Evolutionary conservation across 108 stramenopile genomes (phyloP), one percentile per base, ranked within the genome.

Genomic region (Cyclotella baltica): DNA sequence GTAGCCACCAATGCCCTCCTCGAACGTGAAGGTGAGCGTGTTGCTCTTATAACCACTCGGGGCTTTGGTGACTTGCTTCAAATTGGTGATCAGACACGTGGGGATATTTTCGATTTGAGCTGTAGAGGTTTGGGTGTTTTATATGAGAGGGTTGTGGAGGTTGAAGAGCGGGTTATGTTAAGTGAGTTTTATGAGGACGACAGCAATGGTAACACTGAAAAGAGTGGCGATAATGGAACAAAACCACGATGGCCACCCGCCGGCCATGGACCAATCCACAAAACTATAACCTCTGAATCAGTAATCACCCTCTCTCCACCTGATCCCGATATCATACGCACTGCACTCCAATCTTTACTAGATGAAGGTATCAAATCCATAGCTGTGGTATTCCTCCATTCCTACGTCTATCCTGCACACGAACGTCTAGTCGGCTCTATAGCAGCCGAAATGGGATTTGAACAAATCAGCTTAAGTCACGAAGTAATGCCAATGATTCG

Each of bases 1-100:
- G 98, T 98, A 30, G 98, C 99, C 0, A 98, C 99, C 56, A 98
- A 98, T 73, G 99, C 98, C 3, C 76, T 99, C 63, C 75, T 99
- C 63, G 99, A 99, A 85, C 87, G 98, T 43, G 82, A 97, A 47
- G 99, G 99, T 15, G 96, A 94, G 50, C 76, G 87, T 0, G 93
- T 89, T 91, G 98, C 93, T 31, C 77, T 98, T 56, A 47, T 98
- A 0, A 97, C 90, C 50, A 98, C 99, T 43, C 75, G 83, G 43
- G 98, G 98, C 52, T 98, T 98, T 80, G 77, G 84, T 8, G 98
- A 98, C 75, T 82, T 98, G 62, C 75, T 98, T 47, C 83, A 91
- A 67, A 98, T 99, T 83, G 98, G 98, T 6, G 97, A 97, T 73
- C 97, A 99, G 81, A 80, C 95, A 6, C 90, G 99, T 20, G 93